These are phyloP conservation scores for Gigaspora rosea DNA, from an alignment of 192 early-diverging fungal species.

Conservation along the genomic window DNA sequence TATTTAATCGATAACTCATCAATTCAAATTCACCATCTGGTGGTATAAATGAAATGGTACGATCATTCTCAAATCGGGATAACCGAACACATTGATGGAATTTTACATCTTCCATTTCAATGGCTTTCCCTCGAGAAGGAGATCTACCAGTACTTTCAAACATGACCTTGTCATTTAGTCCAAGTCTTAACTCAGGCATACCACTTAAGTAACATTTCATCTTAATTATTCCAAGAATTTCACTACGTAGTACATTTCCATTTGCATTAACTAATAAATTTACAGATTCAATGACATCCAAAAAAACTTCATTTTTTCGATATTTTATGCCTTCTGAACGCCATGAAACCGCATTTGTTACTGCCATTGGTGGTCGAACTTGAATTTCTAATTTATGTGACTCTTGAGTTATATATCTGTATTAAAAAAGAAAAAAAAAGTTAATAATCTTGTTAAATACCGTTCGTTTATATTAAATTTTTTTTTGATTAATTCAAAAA, in stretches of 20 bases:
- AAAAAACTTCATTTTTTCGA: slow-evolving; percentile 97
- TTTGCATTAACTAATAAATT: slow-evolving; percentile 84
- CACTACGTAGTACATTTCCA: slow-evolving; percentile 59
- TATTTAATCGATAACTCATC: slow-evolving; percentile 86
- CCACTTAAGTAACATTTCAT: slow-evolving; percentile 87
- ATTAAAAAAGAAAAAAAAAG: neutral
- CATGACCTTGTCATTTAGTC: slow-evolving; percentile 89
- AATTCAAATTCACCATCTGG: slow-evolving; percentile 92
- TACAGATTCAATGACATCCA: slow-evolving; percentile 97
- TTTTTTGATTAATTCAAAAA: neutral
- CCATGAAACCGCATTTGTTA: slow-evolving; percentile 94
- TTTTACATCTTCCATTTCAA: slow-evolving; percentile 89
- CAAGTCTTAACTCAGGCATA: slow-evolving; percentile 83
- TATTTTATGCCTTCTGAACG: slow-evolving; percentile 91
- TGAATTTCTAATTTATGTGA: slow-evolving; percentile 91
- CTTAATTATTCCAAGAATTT: slow-evolving; percentile 80
- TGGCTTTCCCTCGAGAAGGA: slow-evolving; percentile 70
- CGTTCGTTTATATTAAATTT: neutral
- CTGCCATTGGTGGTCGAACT: slow-evolving; percentile 87
- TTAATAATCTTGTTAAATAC: neutral
- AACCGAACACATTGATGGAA: slow-evolving; percentile 92
- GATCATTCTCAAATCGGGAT: slow-evolving; percentile 83
- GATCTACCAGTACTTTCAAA: slow-evolving; percentile 87
- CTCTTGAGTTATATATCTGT: slow-evolving; percentile 94
- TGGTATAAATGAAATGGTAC: slow-evolving; percentile 87